phyloP scores from a whole-genome alignment of 2,329 filamentous ascomycete species.

The Thermomyces lanuginosus region DNA sequence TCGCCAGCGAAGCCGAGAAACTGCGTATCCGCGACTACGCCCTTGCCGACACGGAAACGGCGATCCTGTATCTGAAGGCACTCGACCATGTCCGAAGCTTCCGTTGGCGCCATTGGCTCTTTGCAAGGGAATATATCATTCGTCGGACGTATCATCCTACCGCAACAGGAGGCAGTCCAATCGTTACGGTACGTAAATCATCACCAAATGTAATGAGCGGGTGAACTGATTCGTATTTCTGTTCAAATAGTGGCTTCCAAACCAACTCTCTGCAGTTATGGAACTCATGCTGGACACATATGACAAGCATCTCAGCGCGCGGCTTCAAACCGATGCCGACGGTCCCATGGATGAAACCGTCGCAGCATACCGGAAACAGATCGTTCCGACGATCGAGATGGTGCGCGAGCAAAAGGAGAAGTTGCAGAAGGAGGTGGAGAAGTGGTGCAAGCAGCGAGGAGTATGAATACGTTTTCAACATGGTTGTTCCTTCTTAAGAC shows the following conservation, averaged over 20 bases:
- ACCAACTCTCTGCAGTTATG: slow-evolving; percentile 34
- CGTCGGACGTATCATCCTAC: slow-evolving; percentile 30
- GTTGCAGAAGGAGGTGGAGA: slow-evolving; percentile 27
- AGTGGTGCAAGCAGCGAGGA: slow-evolving; percentile 31
- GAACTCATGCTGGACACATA: slow-evolving; percentile 32
- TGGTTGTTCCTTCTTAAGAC: too few species aligned
- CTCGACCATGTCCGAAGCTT: slow-evolving; percentile 34
- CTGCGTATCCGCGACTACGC: slow-evolving; percentile 24
- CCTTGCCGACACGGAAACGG: slow-evolving; percentile 23
- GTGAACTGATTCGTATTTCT: neutral
- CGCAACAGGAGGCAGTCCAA: slow-evolving; percentile 33
- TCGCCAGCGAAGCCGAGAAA: slow-evolving; percentile 39
- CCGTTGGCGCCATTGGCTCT: slow-evolving; percentile 35
- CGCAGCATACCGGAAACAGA: slow-evolving; percentile 12
- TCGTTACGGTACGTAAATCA: slow-evolving; percentile 25
- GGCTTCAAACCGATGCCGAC: slow-evolving; percentile 3
- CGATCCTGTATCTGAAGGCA: slow-evolving; percentile 28
- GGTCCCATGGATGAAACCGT: slow-evolving; percentile 6
- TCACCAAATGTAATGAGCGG: neutral
- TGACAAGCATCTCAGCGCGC: slow-evolving; percentile 20
- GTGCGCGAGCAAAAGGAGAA: slow-evolving; percentile 21
- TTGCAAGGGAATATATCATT: slow-evolving; percentile 34
- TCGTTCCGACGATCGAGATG: slow-evolving; percentile 20
- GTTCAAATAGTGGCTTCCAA: slow-evolving; percentile 27
- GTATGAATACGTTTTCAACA: too few species aligned